Evolutionary conservation across 2,329 filamentous ascomycete species (phyloP).

Genomic region (Aspergillus novofumigatus): DNA sequence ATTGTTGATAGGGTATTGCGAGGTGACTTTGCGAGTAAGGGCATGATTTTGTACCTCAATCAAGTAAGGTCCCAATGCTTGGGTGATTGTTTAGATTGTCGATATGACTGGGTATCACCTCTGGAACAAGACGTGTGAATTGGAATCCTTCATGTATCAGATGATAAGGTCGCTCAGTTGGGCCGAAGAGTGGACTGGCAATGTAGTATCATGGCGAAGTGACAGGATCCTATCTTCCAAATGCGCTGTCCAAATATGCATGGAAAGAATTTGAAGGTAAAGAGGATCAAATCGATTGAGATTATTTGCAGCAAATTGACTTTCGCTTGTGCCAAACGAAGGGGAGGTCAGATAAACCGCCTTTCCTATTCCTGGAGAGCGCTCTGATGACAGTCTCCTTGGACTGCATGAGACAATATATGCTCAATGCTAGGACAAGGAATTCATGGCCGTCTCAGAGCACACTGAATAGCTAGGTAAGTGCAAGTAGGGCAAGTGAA

Average conservation of each 20-base stretch:
- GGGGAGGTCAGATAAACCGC: neutral
- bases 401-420: neutral
- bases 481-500: neutral
- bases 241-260: neutral
- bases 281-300: neutral
- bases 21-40: conserved; percentile 52
- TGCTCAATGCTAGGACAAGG: neutral
- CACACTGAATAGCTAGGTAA: neutral
- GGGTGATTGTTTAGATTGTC: conserved; percentile 15
- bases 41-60: conserved; percentile 48
- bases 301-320: conserved; percentile 2
- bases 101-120: conserved; percentile 3
- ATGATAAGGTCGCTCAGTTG: neutral
- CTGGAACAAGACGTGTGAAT: neutral
- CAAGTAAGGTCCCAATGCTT: conserved; percentile 17
- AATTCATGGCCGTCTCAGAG: neutral
- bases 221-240: neutral
- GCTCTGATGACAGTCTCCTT: neutral
- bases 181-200: conserved; percentile 2
- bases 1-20: conserved; percentile 44
- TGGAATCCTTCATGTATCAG: neutral
- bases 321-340: conserved; percentile 6
- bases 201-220: conserved; percentile 3
- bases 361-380: neutral
- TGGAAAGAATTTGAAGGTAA: neutral